Evolutionary conservation across 1,284 basidiomycete species (phyloP).

Genomic region (Tremellales sp.): DNA sequence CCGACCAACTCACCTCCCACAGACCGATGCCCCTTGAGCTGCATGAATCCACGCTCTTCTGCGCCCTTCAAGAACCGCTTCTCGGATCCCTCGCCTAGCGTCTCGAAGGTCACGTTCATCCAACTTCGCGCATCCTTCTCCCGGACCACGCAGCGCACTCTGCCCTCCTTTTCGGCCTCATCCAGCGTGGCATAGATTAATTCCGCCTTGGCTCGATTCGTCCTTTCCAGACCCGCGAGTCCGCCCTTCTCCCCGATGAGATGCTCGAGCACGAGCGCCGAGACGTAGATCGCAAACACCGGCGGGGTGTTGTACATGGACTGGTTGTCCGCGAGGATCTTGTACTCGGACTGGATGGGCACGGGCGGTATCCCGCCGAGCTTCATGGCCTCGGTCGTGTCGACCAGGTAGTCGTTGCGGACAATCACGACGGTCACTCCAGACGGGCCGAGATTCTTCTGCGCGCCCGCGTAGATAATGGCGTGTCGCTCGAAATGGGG

Average conservation of each 20-base stretch:
- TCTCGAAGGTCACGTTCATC: slow-evolving; percentile 89
- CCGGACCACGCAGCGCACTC: slow-evolving; percentile 65
- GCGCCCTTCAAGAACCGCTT: slow-evolving; percentile 74
- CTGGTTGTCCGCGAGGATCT: slow-evolving; percentile 70
- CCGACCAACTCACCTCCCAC: slow-evolving; percentile 55
- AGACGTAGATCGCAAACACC: slow-evolving; percentile 87
- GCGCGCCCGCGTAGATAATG: slow-evolving; percentile 95
- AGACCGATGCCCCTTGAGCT: slow-evolving; percentile 79
- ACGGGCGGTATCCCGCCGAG: slow-evolving; percentile 62
- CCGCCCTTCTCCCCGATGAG: slow-evolving; percentile 65
- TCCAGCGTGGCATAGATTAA: slow-evolving; percentile 70
- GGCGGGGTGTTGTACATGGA: slow-evolving; percentile 96
- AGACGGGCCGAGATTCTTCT: slow-evolving; percentile 97
- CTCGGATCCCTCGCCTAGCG: slow-evolving; percentile 64
- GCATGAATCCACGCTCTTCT: slow-evolving; percentile 70
- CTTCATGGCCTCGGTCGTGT: slow-evolving; percentile 71
- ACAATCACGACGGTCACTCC: slow-evolving; percentile 92
- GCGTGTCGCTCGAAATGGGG: slow-evolving; percentile 81
- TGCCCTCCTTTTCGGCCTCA: slow-evolving; percentile 64
- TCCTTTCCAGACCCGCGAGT: slow-evolving; percentile 61
- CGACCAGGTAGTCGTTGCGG: slow-evolving; percentile 83
- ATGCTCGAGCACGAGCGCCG: slow-evolving; percentile 77
- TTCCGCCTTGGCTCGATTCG: slow-evolving; percentile 68
- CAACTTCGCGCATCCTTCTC: slow-evolving; percentile 68
- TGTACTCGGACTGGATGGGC: slow-evolving; percentile 71